These are phyloP conservation scores for Heliophila coronopifolia DNA, from an alignment of 441 rosid genomes.

Conservation along the genomic window DNA sequence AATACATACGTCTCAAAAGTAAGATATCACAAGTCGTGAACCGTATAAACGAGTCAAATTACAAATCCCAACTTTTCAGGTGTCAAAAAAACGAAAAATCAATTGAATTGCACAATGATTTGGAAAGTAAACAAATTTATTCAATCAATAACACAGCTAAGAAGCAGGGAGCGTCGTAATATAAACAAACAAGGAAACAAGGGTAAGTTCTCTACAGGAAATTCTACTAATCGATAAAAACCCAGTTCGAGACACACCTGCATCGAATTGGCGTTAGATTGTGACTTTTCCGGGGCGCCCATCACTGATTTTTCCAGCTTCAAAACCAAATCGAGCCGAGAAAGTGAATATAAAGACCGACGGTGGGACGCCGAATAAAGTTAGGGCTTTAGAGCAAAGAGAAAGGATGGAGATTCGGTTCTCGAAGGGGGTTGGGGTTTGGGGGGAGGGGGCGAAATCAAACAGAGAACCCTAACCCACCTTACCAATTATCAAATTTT, in stretches of 20 bases:
- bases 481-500: constrained; percentile 33
- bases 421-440: no score
- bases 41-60: background rate
- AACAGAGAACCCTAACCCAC: constrained; percentile 54
- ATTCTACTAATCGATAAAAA: constrained; percentile 15
- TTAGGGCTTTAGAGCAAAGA: constrained; percentile 52
- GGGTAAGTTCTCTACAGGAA: constrained; percentile 12
- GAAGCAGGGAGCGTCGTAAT: background rate
- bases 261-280: constrained; percentile 67
- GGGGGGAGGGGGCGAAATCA: constrained; percentile 39
- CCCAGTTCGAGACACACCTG: constrained; percentile 53
- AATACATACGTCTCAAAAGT: background rate
- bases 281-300: constrained; percentile 86
- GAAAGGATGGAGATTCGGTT: constrained; percentile 31
- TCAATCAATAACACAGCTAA: constrained; percentile 6
- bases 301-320: constrained; percentile 35
- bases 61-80: background rate
- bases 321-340: constrained; percentile 31
- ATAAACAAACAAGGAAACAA: constrained; percentile 2
- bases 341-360: constrained; percentile 14
- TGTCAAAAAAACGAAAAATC: background rate
- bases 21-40: background rate
- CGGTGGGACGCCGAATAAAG: constrained; percentile 25
- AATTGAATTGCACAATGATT: constrained; percentile 4
- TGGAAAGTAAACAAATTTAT: background rate